Evolutionary conservation across 2,329 filamentous ascomycete genomes (phyloP).

Genomic region (Cryphonectria nitschkei): DNA sequence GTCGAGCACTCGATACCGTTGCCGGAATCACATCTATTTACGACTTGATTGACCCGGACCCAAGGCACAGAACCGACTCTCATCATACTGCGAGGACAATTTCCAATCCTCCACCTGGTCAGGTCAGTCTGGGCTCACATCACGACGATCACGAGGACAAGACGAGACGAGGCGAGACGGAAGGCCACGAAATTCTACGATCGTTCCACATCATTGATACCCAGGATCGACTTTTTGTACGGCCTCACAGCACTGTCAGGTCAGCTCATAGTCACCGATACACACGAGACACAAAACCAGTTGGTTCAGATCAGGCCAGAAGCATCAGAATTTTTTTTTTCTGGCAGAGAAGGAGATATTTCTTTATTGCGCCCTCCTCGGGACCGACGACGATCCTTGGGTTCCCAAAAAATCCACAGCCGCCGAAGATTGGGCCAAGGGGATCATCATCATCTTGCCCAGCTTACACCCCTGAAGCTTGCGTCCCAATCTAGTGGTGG

Average conservation of each 20-base stretch:
- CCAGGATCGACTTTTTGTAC: not conserved
- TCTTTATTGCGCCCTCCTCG: not conserved
- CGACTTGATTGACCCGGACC: not conserved
- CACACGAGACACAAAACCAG: not conserved
- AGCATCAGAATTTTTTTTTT: not conserved
- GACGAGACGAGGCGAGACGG: constrained; percentile 5
- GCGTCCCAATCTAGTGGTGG: constrained; percentile 3
- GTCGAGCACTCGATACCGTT: not conserved
- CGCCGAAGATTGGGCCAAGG: not conserved
- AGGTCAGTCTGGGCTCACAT: constrained; percentile 2
- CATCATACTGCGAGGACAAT: not conserved
- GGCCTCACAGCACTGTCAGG: not conserved
- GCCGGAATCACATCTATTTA: not conserved
- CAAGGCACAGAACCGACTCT: not conserved
- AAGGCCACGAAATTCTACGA: not conserved
- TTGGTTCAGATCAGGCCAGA: not conserved
- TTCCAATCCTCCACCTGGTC: not conserved
- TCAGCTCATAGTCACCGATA: constrained; percentile 5
- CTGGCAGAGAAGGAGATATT: not conserved
- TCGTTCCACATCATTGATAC: constrained; percentile 1
- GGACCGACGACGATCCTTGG: constrained; percentile 1
- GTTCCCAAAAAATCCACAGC: not conserved
- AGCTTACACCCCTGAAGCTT: constrained; percentile 9
- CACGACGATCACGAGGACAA: constrained; percentile 9
- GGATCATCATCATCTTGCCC: constrained; percentile 3